Conservation (phyloP, 441 rosid genomes). For the Jatropha multifida region DNA sequence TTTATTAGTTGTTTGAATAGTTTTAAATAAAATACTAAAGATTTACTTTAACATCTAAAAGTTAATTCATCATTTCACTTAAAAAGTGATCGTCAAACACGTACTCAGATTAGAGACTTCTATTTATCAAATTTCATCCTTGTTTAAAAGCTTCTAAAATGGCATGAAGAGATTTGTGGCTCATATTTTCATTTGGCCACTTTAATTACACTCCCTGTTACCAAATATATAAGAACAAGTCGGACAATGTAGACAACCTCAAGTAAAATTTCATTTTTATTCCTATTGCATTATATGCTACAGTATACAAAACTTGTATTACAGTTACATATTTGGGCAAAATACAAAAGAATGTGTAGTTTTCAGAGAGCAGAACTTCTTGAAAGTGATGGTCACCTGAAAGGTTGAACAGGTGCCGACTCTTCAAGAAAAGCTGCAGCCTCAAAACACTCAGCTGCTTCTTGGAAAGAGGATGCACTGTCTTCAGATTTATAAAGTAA, state of each 20-base stretch:
- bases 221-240: not conserved
- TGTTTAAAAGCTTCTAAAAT: not conserved
- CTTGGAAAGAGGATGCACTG: conserved; percentile 40
- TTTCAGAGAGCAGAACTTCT: not conserved
- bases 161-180: not conserved
- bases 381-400: conserved; percentile 42
- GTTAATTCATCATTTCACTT: no score
- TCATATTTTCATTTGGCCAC: not conserved
- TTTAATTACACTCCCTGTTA: no score
- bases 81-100: no score
- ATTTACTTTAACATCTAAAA: no score
- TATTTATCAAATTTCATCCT: no score
- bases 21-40: no score
- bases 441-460: conserved; percentile 77
- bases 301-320: conserved; percentile 5
- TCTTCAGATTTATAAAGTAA: conserved; percentile 53
- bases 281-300: conserved; percentile 7
- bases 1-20: no score
- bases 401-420: conserved; percentile 74
- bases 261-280: not conserved
- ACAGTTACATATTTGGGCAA: conserved; percentile 4
- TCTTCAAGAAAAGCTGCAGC: conserved; percentile 70
- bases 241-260: not conserved
- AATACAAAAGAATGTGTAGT: not conserved
- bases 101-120: no score